Conservation (phyloP, 768 basidiomycete genomes). For the Astraeus odoratus region DNA sequence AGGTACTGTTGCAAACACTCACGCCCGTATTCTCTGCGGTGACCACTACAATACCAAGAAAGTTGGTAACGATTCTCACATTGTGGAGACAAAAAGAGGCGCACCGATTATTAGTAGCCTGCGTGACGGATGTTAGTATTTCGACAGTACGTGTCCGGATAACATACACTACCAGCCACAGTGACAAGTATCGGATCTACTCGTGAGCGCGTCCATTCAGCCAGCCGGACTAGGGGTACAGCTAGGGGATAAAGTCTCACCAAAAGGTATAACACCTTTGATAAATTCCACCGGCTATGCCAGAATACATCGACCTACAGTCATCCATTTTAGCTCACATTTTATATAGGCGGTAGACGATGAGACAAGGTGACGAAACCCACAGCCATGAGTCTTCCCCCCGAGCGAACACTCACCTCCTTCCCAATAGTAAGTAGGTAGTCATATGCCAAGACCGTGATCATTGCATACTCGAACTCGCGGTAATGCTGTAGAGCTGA, state of each 20-base stretch:
- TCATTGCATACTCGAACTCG: background rate
- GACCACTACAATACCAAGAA: background rate
- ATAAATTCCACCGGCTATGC: slow-evolving; percentile 1
- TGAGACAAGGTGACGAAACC: too few relatives aligned
- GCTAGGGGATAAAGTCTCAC: background rate
- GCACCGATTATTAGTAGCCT: background rate
- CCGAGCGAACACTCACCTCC: background rate
- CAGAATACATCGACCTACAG: slow-evolving; percentile 7
- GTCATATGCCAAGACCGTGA: background rate
- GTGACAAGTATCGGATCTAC: slow-evolving; percentile 8
- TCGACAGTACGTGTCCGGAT: background rate
- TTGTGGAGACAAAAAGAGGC: background rate
- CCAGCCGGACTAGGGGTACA: too few relatives aligned
- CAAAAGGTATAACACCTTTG: slow-evolving; percentile 7
- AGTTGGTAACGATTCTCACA: background rate
- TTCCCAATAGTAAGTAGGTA: background rate
- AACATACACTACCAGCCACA: background rate
- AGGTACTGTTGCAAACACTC: background rate
- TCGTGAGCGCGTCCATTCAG: too few relatives aligned
- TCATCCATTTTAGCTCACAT: background rate
- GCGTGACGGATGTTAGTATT: background rate
- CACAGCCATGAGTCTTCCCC: background rate
- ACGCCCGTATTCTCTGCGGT: background rate
- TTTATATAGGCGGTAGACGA: too few relatives aligned
- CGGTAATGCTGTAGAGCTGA: background rate